phyloP scores from a whole-genome alignment of 176 grass and related monocot species.

The Alopecurus myosuroides region DNA sequence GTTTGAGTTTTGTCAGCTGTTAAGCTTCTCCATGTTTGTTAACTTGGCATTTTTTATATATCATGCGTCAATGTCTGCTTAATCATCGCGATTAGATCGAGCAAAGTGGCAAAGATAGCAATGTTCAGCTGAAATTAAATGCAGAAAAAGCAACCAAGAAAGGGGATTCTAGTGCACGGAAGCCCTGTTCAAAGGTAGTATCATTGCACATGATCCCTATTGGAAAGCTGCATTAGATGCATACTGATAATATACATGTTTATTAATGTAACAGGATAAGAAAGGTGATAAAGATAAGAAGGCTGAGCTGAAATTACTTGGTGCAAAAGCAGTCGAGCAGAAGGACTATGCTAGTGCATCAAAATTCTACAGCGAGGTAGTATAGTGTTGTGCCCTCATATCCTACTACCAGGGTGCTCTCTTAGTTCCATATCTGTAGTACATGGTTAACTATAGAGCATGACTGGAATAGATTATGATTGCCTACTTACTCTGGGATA shows the following conservation, averaged over 20 bases:
- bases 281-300: neutral
- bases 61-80: neutral
- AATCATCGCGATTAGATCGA: conserved; percentile 1
- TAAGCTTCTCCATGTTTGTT: neutral
- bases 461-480: neutral
- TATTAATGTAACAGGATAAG: neutral
- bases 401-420: neutral
- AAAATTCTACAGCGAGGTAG: conserved; percentile 36
- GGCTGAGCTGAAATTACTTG: conserved; percentile 24
- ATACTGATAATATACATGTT: neutral
- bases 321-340: conserved; percentile 16
- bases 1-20: neutral
- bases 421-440: neutral
- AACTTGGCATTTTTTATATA: neutral
- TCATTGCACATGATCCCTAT: neutral
- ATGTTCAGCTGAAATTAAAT: neutral
- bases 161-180: neutral
- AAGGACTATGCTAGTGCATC: conserved; percentile 17
- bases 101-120: conserved; percentile 6
- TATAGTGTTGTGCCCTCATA: neutral
- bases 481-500: neutral
- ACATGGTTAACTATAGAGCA: neutral
- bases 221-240: neutral
- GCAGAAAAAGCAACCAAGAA: neutral
- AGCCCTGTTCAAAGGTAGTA: neutral